phyloP scores from a whole-genome alignment of 176 grass and related monocot genomes.

The Raddia distichophylla region DNA sequence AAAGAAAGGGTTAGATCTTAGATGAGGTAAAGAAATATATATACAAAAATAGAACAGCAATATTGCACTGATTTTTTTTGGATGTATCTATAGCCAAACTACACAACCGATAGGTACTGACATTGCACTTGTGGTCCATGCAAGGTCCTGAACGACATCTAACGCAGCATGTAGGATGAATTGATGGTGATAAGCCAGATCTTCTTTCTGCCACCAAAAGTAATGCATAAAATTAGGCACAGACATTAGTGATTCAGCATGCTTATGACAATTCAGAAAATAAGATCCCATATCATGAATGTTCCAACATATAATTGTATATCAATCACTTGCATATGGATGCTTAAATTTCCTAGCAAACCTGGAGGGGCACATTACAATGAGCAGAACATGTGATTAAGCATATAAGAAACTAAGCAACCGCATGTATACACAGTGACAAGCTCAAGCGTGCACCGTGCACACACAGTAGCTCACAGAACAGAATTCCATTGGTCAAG shows the following conservation, averaged over 20 bases:
- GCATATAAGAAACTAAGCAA: background rate
- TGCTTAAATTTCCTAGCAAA: background rate
- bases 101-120: conserved; percentile 49
- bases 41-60: background rate
- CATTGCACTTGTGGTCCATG: conserved; percentile 94
- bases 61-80: conserved; percentile 4
- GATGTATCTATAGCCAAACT: conserved; percentile 13
- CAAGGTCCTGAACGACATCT: conserved; percentile 91
- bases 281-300: background rate
- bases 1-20: background rate
- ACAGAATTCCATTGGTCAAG: background rate
- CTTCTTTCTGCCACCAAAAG: conserved; percentile 67
- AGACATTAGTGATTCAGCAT: conserved; percentile 25
- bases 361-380: background rate
- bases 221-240: conserved; percentile 35
- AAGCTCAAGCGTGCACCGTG: background rate
- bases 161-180: conserved; percentile 92
- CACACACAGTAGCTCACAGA: background rate
- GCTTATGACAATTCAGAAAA: background rate
- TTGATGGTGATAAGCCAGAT: conserved; percentile 82
- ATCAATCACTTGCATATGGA: background rate
- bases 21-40: conserved; percentile 2
- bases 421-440: background rate
- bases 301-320: background rate
- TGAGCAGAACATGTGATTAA: background rate